phyloP scores from a whole-genome alignment of 1,139 yeast species.

The Nakaseomyces bracarensis region DNA sequence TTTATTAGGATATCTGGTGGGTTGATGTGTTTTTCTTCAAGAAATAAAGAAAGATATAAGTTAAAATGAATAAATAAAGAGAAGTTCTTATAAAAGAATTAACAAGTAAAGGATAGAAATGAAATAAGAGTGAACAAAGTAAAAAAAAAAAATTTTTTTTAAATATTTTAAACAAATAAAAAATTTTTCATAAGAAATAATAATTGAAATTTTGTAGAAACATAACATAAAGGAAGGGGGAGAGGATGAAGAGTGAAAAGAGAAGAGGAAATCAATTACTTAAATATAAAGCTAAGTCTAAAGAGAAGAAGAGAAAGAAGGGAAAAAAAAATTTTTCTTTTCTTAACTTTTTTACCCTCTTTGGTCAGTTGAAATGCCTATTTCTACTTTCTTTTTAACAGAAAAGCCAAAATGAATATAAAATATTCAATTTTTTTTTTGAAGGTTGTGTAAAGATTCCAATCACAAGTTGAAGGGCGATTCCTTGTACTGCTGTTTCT shows the following conservation, averaged over 20 bases:
- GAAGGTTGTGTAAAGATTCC: too few relatives aligned
- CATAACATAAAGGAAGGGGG: not conserved
- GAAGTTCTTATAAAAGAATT: not conserved
- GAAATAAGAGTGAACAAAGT: not conserved
- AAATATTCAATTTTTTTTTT: too few relatives aligned
- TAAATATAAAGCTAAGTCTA: too few relatives aligned
- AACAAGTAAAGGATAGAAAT: not conserved
- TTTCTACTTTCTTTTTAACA: too few relatives aligned
- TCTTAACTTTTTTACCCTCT: not conserved
- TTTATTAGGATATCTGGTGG: conserved; percentile 9
- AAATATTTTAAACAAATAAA: not conserved
- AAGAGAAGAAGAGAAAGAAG: not conserved
- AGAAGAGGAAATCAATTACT: not conserved
- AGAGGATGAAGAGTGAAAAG: not conserved
- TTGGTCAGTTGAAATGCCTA: too few relatives aligned
- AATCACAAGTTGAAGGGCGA: too few relatives aligned
- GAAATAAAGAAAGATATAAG: not conserved
- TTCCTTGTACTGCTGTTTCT: too few relatives aligned
- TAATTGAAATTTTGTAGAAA: not conserved
- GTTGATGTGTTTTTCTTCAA: too few relatives aligned
- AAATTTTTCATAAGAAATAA: not conserved
- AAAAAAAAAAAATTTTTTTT: not conserved
- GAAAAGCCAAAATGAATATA: too few relatives aligned
- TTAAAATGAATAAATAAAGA: not conserved
- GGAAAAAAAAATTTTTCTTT: too few relatives aligned